Conservation (phyloP, 805 yeast genomes). For the Candida anglica region DNA sequence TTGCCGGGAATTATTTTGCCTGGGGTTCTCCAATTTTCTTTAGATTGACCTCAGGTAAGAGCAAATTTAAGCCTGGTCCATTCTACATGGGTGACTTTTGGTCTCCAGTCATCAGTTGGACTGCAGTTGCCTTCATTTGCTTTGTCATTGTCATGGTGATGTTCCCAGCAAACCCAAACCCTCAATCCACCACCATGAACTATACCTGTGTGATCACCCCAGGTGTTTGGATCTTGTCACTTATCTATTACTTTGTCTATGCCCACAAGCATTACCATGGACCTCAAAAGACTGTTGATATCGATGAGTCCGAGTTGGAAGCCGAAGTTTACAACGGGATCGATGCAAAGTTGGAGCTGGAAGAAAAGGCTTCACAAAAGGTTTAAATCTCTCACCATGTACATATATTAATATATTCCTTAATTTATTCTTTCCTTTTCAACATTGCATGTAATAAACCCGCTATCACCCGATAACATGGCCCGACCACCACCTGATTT, state of each 20-base stretch:
- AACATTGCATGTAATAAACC: no score
- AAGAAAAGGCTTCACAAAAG: not conserved
- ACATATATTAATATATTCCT: no score
- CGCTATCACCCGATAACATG: no score
- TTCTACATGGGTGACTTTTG: constrained; percentile 54
- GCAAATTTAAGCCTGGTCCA: constrained; percentile 59
- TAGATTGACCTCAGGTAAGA: constrained; percentile 46
- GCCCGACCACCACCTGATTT: no score
- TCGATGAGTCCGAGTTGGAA: constrained; percentile 2
- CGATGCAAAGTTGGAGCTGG: constrained; percentile 1
- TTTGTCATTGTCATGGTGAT: constrained; percentile 54
- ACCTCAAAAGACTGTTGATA: constrained; percentile 27
- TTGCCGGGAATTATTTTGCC: constrained; percentile 60
- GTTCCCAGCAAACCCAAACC: constrained; percentile 52
- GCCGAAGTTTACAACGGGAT: not conserved
- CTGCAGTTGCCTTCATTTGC: constrained; percentile 44
- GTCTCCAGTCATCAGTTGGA: constrained; percentile 42
- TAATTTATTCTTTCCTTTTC: no score
- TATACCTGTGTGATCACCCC: constrained; percentile 64
- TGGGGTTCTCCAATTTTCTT: constrained; percentile 59
- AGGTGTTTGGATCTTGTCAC: constrained; percentile 54
- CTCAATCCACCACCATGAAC: constrained; percentile 53
- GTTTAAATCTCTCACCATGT: not conserved
- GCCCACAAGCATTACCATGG: constrained; percentile 57
- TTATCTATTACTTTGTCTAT: constrained; percentile 47